These are phyloP conservation scores for Nicotiana undulata DNA, from an alignment of 257 asterid species.

Conservation along the genomic window DNA sequence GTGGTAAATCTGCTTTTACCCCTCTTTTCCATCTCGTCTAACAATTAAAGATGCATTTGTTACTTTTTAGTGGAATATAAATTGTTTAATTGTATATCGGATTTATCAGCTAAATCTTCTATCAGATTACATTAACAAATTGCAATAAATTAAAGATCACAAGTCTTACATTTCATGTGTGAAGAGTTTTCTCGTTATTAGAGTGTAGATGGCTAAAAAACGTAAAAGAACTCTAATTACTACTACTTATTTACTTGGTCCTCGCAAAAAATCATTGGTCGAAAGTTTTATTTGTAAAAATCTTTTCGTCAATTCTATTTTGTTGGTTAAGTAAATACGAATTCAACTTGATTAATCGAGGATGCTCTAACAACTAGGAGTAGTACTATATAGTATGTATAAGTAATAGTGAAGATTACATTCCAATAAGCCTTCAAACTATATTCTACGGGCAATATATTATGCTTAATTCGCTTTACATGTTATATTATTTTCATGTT, in stretches of 20 bases:
- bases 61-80: not conserved
- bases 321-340: too few species aligned
- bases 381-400: too few species aligned
- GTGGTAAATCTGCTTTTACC: not conserved
- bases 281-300: too few species aligned
- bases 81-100: not conserved
- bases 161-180: not conserved
- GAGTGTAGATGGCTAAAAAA: not conserved
- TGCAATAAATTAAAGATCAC: not conserved
- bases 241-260: not conserved
- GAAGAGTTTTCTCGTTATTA: not conserved
- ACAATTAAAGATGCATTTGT: not conserved
- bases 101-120: not conserved
- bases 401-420: not conserved
- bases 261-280: not conserved
- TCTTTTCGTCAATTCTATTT: too few species aligned
- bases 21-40: not conserved
- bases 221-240: not conserved
- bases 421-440: not conserved
- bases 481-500: not conserved
- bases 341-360: too few species aligned
- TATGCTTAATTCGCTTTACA: not conserved
- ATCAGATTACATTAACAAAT: not conserved
- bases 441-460: not conserved
- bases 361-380: too few species aligned